These are phyloP conservation scores for Nemophila menziesii DNA, from an alignment of 257 asterid genomes.

Conservation along the genomic window DNA sequence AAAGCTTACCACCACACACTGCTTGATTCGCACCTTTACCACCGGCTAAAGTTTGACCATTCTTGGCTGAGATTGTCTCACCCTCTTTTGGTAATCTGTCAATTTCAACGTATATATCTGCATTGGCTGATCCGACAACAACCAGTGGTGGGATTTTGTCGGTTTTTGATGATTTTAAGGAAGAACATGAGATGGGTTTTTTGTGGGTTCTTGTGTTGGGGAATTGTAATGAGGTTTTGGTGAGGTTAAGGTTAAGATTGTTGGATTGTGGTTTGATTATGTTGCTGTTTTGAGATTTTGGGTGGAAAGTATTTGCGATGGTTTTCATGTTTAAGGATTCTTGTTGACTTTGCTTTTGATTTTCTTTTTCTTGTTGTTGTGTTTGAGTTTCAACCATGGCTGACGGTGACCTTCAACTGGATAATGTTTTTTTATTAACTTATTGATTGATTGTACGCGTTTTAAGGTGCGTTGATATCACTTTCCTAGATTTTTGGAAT, in stretches of 20 bases:
- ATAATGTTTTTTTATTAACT: too few relatives aligned
- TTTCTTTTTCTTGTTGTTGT: too few relatives aligned
- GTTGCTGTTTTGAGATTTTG: conserved; percentile 7
- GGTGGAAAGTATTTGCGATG: neutral
- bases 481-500: too few relatives aligned
- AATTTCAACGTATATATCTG: conserved; percentile 81
- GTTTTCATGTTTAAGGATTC: neutral
- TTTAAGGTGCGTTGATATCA: too few relatives aligned
- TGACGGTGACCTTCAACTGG: too few relatives aligned
- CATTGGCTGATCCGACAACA: conserved; percentile 97
- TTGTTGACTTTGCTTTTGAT: neutral
- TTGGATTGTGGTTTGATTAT: neutral
- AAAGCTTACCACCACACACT: conserved; percentile 64
- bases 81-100: conserved; percentile 78
- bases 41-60: conserved; percentile 77
- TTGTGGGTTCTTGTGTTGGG: conserved; percentile 17
- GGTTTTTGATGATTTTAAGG: conserved; percentile 21
- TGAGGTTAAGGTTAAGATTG: neutral
- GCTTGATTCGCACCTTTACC: conserved; percentile 98
- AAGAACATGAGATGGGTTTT: conserved; percentile 27
- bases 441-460: too few relatives aligned
- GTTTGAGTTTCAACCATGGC: too few relatives aligned
- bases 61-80: conserved; percentile 73
- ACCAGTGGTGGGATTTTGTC: conserved; percentile 44
- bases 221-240: neutral